Percentiles rank a stretch among this genome's conserved stretches.
Evolutionary conservation across 2,329 filamentous ascomycete species (phyloP).

Genomic region (Colletotrichum sp.): DNA sequence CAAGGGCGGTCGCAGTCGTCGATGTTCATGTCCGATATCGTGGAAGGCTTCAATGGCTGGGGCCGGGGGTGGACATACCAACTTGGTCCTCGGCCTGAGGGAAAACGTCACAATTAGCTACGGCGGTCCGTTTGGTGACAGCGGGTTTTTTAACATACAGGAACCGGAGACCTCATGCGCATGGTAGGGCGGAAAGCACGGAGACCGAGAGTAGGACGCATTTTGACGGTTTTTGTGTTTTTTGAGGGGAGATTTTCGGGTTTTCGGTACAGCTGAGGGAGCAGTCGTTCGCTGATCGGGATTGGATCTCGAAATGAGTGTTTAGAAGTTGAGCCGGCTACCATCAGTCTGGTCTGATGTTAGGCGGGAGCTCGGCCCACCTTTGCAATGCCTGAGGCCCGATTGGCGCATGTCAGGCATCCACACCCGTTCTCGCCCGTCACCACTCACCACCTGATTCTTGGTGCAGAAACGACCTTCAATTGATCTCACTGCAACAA

Average conservation of each 20-base stretch:
- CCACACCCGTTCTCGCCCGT: slow-evolving; percentile 24
- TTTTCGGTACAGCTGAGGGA: slow-evolving; percentile 12
- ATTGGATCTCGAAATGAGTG: slow-evolving; percentile 28
- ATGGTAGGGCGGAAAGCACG: slow-evolving; percentile 71
- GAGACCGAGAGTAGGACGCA: slow-evolving; percentile 71
- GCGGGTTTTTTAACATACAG: slow-evolving; percentile 60
- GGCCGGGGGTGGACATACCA: slow-evolving; percentile 55
- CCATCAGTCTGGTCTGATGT: slow-evolving; percentile 22
- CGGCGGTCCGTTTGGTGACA: slow-evolving; percentile 6
- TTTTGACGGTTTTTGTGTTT: slow-evolving; percentile 46
- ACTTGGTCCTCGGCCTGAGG: slow-evolving; percentile 69
- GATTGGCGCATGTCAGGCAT: slow-evolving; percentile 17
- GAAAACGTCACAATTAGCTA: slow-evolving; percentile 35
- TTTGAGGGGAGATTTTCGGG: slow-evolving; percentile 14
- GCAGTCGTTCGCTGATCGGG: slow-evolving; percentile 28
- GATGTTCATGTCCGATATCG: background rate
- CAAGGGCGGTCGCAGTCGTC: background rate
- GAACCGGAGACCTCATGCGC: slow-evolving; percentile 73
- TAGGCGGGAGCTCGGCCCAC: slow-evolving; percentile 14
- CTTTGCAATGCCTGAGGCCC: slow-evolving; percentile 37
- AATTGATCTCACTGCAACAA: slow-evolving; percentile 31
- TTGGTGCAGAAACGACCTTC: slow-evolving; percentile 26
- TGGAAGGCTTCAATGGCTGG: slow-evolving; percentile 15
- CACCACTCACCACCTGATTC: slow-evolving; percentile 49
- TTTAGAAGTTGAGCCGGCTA: slow-evolving; percentile 14